Conservation (phyloP, 352 stramenopile species). For the Chrysophaeum taylorii region DNA sequence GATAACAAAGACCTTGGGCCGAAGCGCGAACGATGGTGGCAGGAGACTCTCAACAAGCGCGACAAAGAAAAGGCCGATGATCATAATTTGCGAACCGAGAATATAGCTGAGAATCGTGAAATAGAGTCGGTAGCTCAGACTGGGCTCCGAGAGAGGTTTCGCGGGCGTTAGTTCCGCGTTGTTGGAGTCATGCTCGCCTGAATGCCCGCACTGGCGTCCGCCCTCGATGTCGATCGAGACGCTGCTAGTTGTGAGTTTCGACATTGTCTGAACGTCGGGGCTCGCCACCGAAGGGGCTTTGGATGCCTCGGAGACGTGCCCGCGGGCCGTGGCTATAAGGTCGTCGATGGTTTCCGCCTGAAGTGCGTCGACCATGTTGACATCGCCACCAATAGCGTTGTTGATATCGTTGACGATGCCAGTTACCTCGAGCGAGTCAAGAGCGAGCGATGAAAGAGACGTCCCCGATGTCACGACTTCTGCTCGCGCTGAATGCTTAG, state of each 20-base stretch:
- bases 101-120: not conserved
- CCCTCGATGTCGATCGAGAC: too few species aligned
- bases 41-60: not conserved
- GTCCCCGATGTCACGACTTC: not conserved
- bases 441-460: not conserved
- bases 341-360: not conserved
- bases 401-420: conserved; percentile 3
- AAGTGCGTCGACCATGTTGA: not conserved
- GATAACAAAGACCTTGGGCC: not conserved
- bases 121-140: not conserved
- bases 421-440: conserved; percentile 11
- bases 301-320: too few species aligned
- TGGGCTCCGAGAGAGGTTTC: not conserved
- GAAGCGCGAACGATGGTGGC: not conserved
- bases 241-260: too few species aligned
- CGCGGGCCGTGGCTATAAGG: not conserved
- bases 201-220: too few species aligned
- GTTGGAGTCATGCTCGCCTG: too few species aligned
- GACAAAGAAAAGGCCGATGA: not conserved
- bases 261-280: too few species aligned
- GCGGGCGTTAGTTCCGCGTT: too few species aligned
- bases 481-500: too few species aligned
- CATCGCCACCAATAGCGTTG: not conserved
- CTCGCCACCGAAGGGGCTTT: too few species aligned
- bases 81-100: not conserved